Evolutionary conservation across 345 rosid species (phyloP), one percentile per base, ranked within the genome.

Genomic region (Cardamine chenopodiifolia): DNA sequence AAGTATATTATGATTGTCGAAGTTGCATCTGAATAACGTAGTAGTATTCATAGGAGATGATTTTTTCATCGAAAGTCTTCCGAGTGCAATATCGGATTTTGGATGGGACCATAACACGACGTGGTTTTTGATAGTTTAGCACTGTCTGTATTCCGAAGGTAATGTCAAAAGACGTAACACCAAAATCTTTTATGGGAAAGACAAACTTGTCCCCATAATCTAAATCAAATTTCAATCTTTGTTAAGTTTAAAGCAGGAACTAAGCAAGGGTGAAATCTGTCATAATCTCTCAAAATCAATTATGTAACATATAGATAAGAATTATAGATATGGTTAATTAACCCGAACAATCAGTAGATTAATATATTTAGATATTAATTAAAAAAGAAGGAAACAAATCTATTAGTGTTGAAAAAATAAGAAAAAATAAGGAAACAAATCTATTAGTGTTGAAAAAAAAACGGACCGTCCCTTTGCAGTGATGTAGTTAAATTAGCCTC

Each of bases 101-200:
- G 9, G 35, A 72, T 72, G 76, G 62, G 76, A 62, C 61, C 52
- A 49, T 34, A 71, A 48, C 50, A 50, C 61, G 74, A 56, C 31
- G 64, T 59, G 37, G 57, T 15, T 15, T 13, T 45, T 23, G 34
- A 42, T 42, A n/a, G n/a, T n/a, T n/a, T n/a, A 57, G 56, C 45
- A 17, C 7, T 31, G 53, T 56, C 29, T 44, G 4, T 10, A 44
- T 22, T 49, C 29, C 20, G n/a, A 59, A 50, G 52, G 48, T 71
- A 59, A 67, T 35, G 35, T 35, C 10, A 67, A 67, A 53, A 54
- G 62, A 52, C 35, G 55, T 13, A 53, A 52, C 29, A 52, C 29
- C 56, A 55, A 9, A 28, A 44, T 23, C 14, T 62, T 2, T 0
- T 4, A n/a, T 0, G 1, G 18, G 17, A 47, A 47, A 64, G 57